Conservation (phyloP, 75 land plant genomes). For the Pseudotsuga menziesii region DNA sequence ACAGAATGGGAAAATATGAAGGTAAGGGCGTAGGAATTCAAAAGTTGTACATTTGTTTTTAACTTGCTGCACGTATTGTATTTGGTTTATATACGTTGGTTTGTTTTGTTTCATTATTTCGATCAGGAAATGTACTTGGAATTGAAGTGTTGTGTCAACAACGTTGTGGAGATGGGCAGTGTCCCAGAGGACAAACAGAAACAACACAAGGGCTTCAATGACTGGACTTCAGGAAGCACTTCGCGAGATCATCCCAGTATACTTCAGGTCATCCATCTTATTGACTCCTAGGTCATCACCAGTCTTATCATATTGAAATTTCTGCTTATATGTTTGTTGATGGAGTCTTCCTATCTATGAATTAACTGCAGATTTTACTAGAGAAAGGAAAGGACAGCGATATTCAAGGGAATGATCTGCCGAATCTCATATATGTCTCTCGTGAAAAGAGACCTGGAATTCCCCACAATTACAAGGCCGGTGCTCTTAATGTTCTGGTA, state of each 20-base stretch:
- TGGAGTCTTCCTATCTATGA: too few relatives aligned
- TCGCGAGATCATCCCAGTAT: conserved; percentile 16
- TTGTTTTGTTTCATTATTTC: neutral
- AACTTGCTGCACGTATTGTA: too few relatives aligned
- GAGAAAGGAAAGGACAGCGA: conserved; percentile 24
- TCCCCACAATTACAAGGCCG: conserved; percentile 55
- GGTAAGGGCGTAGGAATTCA: too few relatives aligned
- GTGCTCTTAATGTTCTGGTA: conserved; percentile 60
- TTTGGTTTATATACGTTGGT: too few relatives aligned
- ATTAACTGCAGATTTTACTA: conserved; percentile 27
- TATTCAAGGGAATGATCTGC: conserved; percentile 19
- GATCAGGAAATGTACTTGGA: conserved; percentile 18
- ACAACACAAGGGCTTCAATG: conserved; percentile 14
- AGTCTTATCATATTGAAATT: neutral
- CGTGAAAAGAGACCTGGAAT: neutral
- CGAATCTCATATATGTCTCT: conserved; percentile 45
- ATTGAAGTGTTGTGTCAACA: conserved; percentile 8
- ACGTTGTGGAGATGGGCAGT: neutral
- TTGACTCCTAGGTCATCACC: neutral
- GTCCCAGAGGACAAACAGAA: conserved; percentile 8
- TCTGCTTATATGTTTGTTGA: neutral
- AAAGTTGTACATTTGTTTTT: too few relatives aligned
- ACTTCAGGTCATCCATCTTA: neutral
- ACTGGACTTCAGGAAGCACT: conserved; percentile 8
- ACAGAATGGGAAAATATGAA: too few relatives aligned